Conservation (phyloP, 2,329 filamentous ascomycete species). For the Thielaviopsis euricoi region DNA sequence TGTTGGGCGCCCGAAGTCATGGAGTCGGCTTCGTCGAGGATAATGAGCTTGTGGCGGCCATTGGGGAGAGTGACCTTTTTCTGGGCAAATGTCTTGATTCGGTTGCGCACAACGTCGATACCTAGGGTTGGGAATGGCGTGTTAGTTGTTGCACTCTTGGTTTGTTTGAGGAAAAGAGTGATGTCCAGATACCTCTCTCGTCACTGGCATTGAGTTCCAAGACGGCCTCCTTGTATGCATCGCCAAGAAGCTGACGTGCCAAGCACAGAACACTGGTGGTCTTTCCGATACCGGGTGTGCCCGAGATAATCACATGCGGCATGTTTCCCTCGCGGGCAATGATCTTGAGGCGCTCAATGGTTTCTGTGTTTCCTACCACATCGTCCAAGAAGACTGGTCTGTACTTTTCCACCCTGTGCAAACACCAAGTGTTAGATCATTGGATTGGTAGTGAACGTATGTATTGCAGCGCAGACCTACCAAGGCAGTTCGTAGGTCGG, state of each 20-base stretch:
- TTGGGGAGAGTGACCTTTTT: conserved; percentile 93
- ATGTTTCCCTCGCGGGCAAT: conserved; percentile 98
- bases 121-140: conserved; percentile 31
- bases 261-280: conserved; percentile 91
- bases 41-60: conserved; percentile 88
- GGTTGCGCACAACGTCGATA: conserved; percentile 91
- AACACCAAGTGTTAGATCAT: conserved; percentile 11
- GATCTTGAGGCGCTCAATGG: conserved; percentile 91
- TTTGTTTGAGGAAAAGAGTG: conserved; percentile 21
- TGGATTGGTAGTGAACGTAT: conserved; percentile 10
- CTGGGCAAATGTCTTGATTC: conserved; percentile 96
- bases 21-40: conserved; percentile 92
- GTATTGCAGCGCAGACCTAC: conserved; percentile 26
- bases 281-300: conserved; percentile 97
- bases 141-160: neutral
- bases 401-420: conserved; percentile 88
- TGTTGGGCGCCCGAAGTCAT: conserved; percentile 97
- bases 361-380: conserved; percentile 94
- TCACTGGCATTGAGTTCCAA: conserved; percentile 93
- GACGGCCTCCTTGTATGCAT: conserved; percentile 93
- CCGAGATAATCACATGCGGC: conserved; percentile 98
- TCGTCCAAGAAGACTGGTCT: conserved; percentile 88
- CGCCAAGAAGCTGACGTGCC: conserved; percentile 76
- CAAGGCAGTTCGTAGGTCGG: conserved; percentile 63
- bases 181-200: conserved; percentile 48